Percentiles rank a stretch among this genome's conserved stretches.
These are phyloP conservation scores for Sarocladiaceae sp. DNA, from an alignment of 2,329 filamentous ascomycete species.

Conservation along the genomic window DNA sequence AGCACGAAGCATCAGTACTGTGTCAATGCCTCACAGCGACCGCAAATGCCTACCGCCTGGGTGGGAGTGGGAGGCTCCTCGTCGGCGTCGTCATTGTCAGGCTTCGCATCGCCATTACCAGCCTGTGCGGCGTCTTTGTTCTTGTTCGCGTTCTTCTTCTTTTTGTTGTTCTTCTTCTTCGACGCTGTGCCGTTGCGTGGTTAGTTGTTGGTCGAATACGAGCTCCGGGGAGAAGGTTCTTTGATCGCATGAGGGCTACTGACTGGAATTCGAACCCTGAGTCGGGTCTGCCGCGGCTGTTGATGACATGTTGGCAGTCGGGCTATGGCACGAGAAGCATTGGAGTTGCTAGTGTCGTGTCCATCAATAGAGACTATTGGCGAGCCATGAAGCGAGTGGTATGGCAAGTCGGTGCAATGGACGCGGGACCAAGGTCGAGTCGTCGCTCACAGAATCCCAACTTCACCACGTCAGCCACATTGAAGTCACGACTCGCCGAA, in stretches of 20 bases:
- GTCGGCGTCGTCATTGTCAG: conserved; percentile 33
- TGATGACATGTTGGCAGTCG: conserved; percentile 32
- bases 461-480: conserved; percentile 19
- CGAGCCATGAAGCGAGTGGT: background rate
- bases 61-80: conserved; percentile 36
- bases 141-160: conserved; percentile 51
- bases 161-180: conserved; percentile 54
- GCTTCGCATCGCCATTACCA: conserved; percentile 25
- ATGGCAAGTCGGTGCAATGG: conserved; percentile 17
- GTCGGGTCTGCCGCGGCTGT: conserved; percentile 27
- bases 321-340: background rate
- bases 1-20: conserved; percentile 11
- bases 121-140: conserved; percentile 33
- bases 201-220: too few species aligned
- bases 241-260: conserved; percentile 13
- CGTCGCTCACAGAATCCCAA: conserved; percentile 6
- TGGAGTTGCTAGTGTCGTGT: background rate
- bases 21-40: conserved; percentile 2
- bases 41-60: conserved; percentile 21
- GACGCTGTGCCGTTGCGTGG: too few species aligned
- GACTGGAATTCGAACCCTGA: conserved; percentile 30
- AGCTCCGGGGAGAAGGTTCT: too few species aligned
- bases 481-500: too few species aligned
- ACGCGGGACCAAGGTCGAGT: background rate
- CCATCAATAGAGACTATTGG: background rate